Evolutionary conservation across 306 rosid genomes (phyloP), one percentile per base, ranked within the genome.

Genomic region (Lupinus albus): DNA sequence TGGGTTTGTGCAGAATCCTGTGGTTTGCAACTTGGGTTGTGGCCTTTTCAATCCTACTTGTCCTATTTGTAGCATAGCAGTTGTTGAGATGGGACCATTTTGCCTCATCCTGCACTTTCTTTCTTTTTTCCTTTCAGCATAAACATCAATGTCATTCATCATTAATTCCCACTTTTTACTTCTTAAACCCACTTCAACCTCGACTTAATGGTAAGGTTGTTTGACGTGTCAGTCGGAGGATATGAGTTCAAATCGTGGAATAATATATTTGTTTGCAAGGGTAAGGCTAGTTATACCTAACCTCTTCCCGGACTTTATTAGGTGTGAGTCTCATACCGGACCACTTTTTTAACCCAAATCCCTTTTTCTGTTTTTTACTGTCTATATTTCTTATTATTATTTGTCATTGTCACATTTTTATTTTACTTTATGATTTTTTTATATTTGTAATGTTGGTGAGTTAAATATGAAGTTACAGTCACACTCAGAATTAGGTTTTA

Each of bases 41-140:
- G 87, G 80, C 88, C 44, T 76, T 87, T 84, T 85, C 87, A 80
- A 75, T 49, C 89, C 85, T 81, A 70, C 86, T 84, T 89, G 98
- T 84, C 84, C 60, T 71, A 83, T 78, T 61, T 81, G 82, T 67
- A 50, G 70, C 80, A 77, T 64, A 71, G 79, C 68, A 61, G 85
- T 80, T 80, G 91, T 82, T 84, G 87, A 77, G 87, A 87, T 89
- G 96, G 96, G 96, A 79, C 96, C 98, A 82, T 74, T 72, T 76
- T 72, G 85, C 80, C 89, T 92, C 86, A 72, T 91, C 78, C 60
- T 76, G 68, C 75, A 58, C 74, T 53, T 54, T 54, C 81, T 62
- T 4, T 33, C 38, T 33, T 25, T 25, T 25, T 33, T 33, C 7
- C 36, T 79, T 77, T 87, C 86, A 82, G 72, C 81, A 80, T 83